phyloP scores from a whole-genome alignment of 2,329 filamentous ascomycete genomes.

The Aspergillaceae sp. region DNA sequence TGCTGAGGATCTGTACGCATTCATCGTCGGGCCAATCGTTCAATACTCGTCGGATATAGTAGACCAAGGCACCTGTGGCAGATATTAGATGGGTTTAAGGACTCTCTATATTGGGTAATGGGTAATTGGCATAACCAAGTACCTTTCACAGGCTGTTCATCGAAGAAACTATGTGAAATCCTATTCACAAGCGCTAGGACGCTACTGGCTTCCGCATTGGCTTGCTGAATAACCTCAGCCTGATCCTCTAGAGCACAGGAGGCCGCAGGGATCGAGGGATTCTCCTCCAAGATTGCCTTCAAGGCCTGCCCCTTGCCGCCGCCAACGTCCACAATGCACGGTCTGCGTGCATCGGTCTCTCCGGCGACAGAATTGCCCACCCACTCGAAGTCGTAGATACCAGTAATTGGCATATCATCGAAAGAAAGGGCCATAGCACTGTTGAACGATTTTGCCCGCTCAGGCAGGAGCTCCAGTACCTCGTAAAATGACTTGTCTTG shows the following conservation, averaged over 20 bases:
- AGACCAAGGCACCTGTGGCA: conserved; percentile 1
- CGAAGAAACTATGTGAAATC: background rate
- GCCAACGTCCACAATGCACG: background rate
- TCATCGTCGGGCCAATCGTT: conserved; percentile 1
- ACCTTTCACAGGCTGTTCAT: background rate
- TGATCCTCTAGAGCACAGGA: background rate
- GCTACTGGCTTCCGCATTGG: background rate
- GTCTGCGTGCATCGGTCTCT: background rate
- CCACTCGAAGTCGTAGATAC: background rate
- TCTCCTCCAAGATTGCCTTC: background rate
- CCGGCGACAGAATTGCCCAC: background rate
- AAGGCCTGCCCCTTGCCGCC: conserved; percentile 1
- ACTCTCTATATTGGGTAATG: background rate
- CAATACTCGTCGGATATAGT: conserved; percentile 1
- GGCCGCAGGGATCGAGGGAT: background rate
- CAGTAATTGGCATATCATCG: background rate
- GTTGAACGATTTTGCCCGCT: background rate
- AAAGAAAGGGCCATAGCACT: background rate
- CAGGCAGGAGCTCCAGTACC: background rate
- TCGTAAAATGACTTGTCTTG: background rate
- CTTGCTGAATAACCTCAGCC: background rate
- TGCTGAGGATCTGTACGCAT: background rate
- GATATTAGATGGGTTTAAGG: background rate
- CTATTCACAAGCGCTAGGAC: background rate
- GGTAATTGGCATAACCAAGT: background rate